Base-by-base conservation (phyloP, 202 grass and related monocot species). In the Setaria italica region DNA sequence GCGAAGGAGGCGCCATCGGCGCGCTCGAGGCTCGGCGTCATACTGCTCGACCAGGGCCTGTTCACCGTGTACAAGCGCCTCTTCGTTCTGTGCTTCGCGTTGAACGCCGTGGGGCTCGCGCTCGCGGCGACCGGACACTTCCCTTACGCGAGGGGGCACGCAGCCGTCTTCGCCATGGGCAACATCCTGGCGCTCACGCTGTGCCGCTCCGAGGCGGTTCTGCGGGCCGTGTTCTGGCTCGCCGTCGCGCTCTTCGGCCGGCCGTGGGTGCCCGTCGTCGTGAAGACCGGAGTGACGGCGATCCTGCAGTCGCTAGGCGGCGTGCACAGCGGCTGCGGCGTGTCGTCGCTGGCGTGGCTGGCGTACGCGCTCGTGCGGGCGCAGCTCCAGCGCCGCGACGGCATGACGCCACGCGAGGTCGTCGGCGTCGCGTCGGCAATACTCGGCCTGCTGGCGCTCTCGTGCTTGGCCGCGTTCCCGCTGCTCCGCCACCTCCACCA, bases 51-150 rank as follows among this genome's bases (percentile, higher is more conserved):
- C 82, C 87, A 95, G 73, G 90, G 90, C 20, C 15, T 95, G 76
- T 95, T 92, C 86, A 95, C 93, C 19, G 88, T 95, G 49, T 95
- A 95, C 90, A 95, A 95, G 80, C 83, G 86, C 20, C 90, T 95
- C 47, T 92, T 92, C 80, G 7, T 48, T 6, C 60, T 87, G 20
- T 95, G 82, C 58, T 42, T 87, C 46, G 62, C 17, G 10, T 51
- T 92, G 8, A 95, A 95, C 76, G 46, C 85, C 0, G 48, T 56
- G 47, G 90, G 34, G 19, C 45, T 95, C 16, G 62, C 50, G 35
- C 66, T 90, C 43, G 90, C 93, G 11, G 62, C 76, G 1, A 67
- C 85, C 15, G 83, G 88, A 1, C 83, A 35, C 72, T 95, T 95
- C 69, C 78, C 60, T 2, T 90, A 87, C 74, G 93, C 83, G 35